A percentile compares a stretch with the other conserved stretches of the same genome.
phyloP scores from a whole-genome alignment of 352 stramenopile species.

The Pythium phragmiticola region DNA sequence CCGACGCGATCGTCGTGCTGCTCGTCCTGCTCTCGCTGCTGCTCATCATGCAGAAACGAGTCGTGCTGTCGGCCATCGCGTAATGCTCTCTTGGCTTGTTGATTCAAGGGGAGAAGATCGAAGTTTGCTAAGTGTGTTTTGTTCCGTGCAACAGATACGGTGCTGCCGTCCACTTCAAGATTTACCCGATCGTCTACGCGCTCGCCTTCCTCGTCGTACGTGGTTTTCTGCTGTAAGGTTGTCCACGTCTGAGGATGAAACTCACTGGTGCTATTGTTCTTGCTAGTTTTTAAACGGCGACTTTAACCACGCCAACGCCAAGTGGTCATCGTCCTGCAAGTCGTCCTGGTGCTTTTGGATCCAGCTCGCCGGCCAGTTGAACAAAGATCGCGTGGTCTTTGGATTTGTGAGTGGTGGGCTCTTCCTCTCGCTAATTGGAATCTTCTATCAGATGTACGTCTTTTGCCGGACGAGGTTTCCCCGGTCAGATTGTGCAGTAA shows the following conservation, averaged over 20 bases:
- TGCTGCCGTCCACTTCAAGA: constrained; percentile 96
- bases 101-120: background rate
- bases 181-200: constrained; percentile 99
- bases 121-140: background rate
- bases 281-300: constrained; percentile 71
- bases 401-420: constrained; percentile 80
- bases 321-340: constrained; percentile 45
- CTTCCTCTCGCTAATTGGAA: constrained; percentile 82
- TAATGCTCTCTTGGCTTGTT: constrained; percentile 26
- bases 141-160: constrained; percentile 74
- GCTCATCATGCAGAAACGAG: constrained; percentile 77
- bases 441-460: constrained; percentile 68
- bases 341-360: constrained; percentile 55
- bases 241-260: background rate
- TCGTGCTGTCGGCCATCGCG: constrained; percentile 68
- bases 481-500: constrained; percentile 2
- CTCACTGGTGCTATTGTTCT: background rate
- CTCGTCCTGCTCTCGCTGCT: constrained; percentile 93
- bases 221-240: background rate
- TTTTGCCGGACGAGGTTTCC: constrained; percentile 40
- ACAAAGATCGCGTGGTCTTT: constrained; percentile 88
- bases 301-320: constrained; percentile 47
- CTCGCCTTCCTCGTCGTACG: constrained; percentile 84
- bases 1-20: constrained; percentile 93
- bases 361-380: constrained; percentile 50